Conservation (phyloP, 306 rosid genomes). For the Potentilla sterilis region DNA sequence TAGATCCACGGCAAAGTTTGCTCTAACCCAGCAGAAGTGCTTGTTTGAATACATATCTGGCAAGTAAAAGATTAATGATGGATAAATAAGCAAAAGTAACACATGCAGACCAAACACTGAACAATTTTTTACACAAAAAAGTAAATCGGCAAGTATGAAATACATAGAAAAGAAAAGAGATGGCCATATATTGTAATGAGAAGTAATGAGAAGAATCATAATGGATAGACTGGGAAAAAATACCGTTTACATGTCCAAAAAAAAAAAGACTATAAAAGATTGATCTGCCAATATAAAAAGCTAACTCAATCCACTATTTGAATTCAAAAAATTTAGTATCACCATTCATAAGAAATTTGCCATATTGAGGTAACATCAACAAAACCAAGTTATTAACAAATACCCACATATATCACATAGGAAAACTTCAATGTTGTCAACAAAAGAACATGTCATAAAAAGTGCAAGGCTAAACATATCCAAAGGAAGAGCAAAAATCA, state of each 20-base stretch:
- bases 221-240: not conserved
- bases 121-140: not conserved
- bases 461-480: not conserved
- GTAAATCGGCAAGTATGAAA: not conserved
- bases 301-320: not conserved
- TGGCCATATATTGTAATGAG: not conserved
- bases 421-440: not conserved
- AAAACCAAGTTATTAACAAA: not conserved
- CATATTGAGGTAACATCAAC: not conserved
- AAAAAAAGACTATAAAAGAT: not conserved
- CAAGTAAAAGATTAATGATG: conserved; percentile 22
- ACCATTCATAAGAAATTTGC: not conserved
- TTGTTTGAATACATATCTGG: conserved; percentile 70
- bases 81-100: conserved; percentile 2
- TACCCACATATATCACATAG: not conserved
- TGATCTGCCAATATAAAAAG: not conserved
- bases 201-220: not conserved
- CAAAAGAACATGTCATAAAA: not conserved
- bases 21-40: conserved; percentile 85
- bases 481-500: not conserved
- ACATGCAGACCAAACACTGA: not conserved
- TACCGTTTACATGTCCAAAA: not conserved
- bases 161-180: not conserved
- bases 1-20: conserved; percentile 94
- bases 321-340: not conserved